Evolutionary conservation across 176 grass and related monocot species (phyloP), one percentile per base, ranked within the genome.

Genomic region (Lolium rigidum): DNA sequence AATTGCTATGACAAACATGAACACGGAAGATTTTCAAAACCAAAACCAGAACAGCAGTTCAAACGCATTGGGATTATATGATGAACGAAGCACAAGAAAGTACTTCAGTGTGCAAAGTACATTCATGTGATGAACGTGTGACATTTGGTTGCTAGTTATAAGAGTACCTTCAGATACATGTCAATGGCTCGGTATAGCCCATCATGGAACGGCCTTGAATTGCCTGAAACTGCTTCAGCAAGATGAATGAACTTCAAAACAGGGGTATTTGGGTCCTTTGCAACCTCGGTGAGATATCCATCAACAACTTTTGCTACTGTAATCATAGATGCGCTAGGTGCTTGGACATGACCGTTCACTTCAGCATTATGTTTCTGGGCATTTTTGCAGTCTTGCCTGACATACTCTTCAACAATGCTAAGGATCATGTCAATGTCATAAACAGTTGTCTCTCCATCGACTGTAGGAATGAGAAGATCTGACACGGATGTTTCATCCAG

Each of bases 111-210:
- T 51, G 74, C 44, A 56, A 48, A 25, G 79, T 67, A 43, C 13
- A 63, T 52, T 13, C 76, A 0, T 26, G 11, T 47, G 12, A 44
- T 68, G 70, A 72, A 17, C 8, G 68, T 84, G 60, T 44, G 85
- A 25, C n/a, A 20, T 85, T 58, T 68, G 58, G 52, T 71, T 37
- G 67, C 9, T 37, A n/a, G n/a, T 57, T 81, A 65, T 39, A 76
- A 56, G 43, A 83, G 76, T 96, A 99, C 97, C 97, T 99, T 96
- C 17, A 99, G 85, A 88, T 91, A 99, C 89, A 84, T 96, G 88
- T 96, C 97, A 72, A 99, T 82, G 63, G 97, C 97, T 1, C 90
- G 94, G 70, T 99, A 99, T 38, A 99, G 48, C 61, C 94, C 94
- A 73, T 99, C 97, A 83, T 99, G 94, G 58, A 93, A 80, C 1